phyloP scores from a whole-genome alignment of 148 eudicot species.

The Heliosperma pusillum region DNA sequence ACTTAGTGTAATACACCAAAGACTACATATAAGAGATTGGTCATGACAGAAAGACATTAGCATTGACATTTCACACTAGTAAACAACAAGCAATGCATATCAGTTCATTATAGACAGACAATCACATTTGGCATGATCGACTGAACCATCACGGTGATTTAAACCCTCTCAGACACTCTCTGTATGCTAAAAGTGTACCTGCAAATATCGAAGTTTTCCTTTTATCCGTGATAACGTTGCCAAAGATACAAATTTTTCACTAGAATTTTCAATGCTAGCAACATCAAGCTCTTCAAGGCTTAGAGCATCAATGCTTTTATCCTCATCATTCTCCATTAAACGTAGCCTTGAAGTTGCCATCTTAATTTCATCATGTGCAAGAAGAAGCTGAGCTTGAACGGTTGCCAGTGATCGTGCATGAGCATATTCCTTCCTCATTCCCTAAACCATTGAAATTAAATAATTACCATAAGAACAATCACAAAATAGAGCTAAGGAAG shows the following conservation, averaged over 20 bases:
- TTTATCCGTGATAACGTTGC: conserved; percentile 62
- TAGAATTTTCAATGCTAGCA: conserved; percentile 66
- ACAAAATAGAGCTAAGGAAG: neutral
- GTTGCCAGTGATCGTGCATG: conserved; percentile 79
- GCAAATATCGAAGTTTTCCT: conserved; percentile 88
- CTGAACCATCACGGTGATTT: neutral
- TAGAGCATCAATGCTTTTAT: conserved; percentile 71
- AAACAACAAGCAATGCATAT: too few relatives aligned
- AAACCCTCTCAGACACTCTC: neutral
- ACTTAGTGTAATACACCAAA: too few relatives aligned
- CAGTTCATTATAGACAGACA: too few relatives aligned
- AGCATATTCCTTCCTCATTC: conserved; percentile 91
- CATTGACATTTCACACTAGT: too few relatives aligned
- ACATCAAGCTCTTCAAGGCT: conserved; percentile 77
- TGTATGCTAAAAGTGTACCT: conserved; percentile 41
- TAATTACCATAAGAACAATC: neutral
- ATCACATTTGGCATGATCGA: neutral
- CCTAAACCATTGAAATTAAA: conserved; percentile 29
- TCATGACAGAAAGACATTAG: too few relatives aligned
- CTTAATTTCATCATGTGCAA: conserved; percentile 94
- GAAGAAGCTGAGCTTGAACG: conserved; percentile 83
- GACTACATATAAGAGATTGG: too few relatives aligned
- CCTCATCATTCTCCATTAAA: conserved; percentile 64
- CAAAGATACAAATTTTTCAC: conserved; percentile 70
- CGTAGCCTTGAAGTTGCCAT: conserved; percentile 97